Percentiles rank a stretch among this genome's conserved stretches.
phyloP scores from a whole-genome alignment of 441 rosid genomes.

The Hura crepitans region DNA sequence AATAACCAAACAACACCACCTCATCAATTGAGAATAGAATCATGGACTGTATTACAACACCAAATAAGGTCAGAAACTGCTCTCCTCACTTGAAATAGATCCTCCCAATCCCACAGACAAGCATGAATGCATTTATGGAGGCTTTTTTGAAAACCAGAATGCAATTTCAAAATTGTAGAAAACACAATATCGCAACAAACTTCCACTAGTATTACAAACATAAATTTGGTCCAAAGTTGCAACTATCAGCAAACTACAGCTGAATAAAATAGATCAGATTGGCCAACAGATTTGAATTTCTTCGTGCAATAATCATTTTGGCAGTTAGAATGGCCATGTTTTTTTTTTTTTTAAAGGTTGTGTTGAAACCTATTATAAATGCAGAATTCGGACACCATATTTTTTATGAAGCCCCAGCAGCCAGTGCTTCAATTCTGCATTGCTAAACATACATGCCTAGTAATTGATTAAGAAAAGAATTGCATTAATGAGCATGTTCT shows the following conservation, averaged over 20 bases:
- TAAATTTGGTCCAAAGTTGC: not conserved
- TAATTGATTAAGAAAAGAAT: not conserved
- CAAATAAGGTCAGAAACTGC: not conserved
- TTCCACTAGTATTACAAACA: not conserved
- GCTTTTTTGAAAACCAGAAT: not conserved
- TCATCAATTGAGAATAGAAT: not conserved
- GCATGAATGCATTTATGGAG: not conserved
- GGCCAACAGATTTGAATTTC: not conserved
- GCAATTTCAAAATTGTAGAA: not conserved
- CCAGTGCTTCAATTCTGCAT: conserved; percentile 5
- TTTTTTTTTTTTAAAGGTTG: not conserved
- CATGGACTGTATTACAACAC: not conserved
- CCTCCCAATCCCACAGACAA: not conserved
- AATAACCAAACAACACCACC: not conserved
- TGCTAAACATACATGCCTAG: not conserved
- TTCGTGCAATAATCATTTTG: not conserved
- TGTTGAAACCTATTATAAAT: not conserved
- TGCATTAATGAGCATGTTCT: not conserved
- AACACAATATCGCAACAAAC: not conserved
- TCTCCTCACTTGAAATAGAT: conserved; percentile 1
- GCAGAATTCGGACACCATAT: not conserved
- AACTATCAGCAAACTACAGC: not conserved
- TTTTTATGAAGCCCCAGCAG: not conserved
- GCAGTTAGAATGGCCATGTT: not conserved
- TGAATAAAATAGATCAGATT: not conserved